Conservation (phyloP, 2,329 filamentous ascomycete genomes). For the Cercospora zeina region DNA sequence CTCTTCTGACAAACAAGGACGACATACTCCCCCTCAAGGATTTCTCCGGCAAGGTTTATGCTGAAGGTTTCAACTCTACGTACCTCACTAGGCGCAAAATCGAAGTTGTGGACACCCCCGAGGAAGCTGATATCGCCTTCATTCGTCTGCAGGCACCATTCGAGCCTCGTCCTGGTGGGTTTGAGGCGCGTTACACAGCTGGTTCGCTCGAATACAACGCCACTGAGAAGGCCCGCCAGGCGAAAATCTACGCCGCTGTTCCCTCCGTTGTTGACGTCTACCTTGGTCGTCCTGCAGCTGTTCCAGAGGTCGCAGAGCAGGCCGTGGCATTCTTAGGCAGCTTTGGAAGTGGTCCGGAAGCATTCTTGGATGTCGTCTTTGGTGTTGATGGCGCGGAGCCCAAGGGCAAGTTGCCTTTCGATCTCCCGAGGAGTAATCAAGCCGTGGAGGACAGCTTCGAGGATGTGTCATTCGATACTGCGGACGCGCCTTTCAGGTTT, state of each 20-base stretch:
- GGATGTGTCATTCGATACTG: conserved; percentile 45
- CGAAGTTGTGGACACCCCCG: conserved; percentile 40
- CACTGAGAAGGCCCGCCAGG: conserved; percentile 44
- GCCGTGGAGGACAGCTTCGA: conserved; percentile 45
- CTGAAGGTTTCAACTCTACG: conserved; percentile 42
- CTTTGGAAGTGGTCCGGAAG: conserved; percentile 46
- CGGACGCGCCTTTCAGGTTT: conserved; percentile 41
- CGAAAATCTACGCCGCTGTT: conserved; percentile 44
- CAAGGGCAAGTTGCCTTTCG: conserved; percentile 50
- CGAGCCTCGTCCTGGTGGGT: conserved; percentile 47
- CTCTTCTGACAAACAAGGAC: conserved; percentile 43
- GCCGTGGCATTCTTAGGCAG: conserved; percentile 45
- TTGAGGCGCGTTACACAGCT: conserved; percentile 45
- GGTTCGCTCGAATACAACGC: conserved; percentile 48
- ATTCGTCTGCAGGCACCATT: conserved; percentile 46
- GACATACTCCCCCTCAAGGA: conserved; percentile 37
- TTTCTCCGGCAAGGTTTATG: conserved; percentile 39
- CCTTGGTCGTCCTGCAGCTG: conserved; percentile 48
- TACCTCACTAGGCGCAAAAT: conserved; percentile 40
- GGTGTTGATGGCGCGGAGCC: conserved; percentile 43
- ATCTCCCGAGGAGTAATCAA: conserved; percentile 49
- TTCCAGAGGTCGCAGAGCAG: conserved; percentile 47
- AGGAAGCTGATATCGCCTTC: conserved; percentile 47
- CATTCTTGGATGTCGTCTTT: conserved; percentile 50
- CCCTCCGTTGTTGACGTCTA: conserved; percentile 49